Evolutionary conservation across 1,284 basidiomycete genomes (phyloP).

Genomic region (Cystobasidium pallidum): DNA sequence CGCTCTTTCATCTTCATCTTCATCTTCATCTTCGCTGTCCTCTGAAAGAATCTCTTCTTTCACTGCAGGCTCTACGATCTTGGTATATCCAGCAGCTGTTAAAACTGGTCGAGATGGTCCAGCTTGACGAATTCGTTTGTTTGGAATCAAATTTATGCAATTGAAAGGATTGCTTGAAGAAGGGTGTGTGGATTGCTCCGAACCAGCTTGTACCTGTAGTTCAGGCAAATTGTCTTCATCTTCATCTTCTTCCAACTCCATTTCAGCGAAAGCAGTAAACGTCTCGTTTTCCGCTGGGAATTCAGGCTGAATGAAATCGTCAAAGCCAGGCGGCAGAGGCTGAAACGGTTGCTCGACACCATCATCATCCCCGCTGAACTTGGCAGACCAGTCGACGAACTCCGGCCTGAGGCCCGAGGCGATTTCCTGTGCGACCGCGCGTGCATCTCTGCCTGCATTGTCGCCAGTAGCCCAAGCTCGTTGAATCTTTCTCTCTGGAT

Average conservation of each 20-base stretch:
- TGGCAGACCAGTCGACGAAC: slow-evolving; percentile 12
- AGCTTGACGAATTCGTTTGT: background rate
- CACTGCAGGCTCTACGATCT: background rate
- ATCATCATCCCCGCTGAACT: background rate
- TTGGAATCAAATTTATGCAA: background rate
- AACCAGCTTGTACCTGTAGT: background rate
- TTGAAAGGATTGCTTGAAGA: slow-evolving; percentile 4
- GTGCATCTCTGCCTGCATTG: slow-evolving; percentile 27
- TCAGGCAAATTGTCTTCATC: slow-evolving; percentile 15
- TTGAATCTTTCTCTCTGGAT: slow-evolving; percentile 1
- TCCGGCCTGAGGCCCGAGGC: slow-evolving; percentile 3
- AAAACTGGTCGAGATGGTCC: background rate
- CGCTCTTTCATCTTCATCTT: slow-evolving; percentile 46
- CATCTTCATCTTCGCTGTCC: slow-evolving; percentile 47
- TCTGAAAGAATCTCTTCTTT: slow-evolving; percentile 7
- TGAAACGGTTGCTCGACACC: background rate
- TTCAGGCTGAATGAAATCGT: slow-evolving; percentile 24
- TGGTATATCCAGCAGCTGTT: slow-evolving; percentile 17
- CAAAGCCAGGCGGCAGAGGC: background rate
- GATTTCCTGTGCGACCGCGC: slow-evolving; percentile 13
- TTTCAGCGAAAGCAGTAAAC: background rate
- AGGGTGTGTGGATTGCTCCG: background rate
- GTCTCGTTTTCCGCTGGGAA: slow-evolving; percentile 24
- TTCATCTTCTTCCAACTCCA: slow-evolving; percentile 17
- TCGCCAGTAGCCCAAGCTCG: slow-evolving; percentile 23